Evolutionary conservation across 345 rosid species (phyloP), one percentile per base, ranked within the genome.

Genomic region (Murraya paniculata): DNA sequence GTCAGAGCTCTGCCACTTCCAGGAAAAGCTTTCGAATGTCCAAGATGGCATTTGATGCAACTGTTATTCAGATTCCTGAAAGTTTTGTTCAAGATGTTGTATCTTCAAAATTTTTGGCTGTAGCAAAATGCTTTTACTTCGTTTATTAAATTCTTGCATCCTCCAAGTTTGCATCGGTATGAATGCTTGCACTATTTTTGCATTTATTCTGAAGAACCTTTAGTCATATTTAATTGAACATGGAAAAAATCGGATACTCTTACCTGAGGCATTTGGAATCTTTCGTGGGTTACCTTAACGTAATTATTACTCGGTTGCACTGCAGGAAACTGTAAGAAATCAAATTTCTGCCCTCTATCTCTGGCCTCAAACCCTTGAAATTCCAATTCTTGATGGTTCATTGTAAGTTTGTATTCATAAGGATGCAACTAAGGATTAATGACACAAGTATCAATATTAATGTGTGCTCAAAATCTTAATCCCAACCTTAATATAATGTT

Each of bases 281-380:
- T 64, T 35, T 75, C 48, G 18, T 9, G 25, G 9, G 5, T 62
- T 59, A 39, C 38, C 7, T 28, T 62, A 45, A 68, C 48, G 24
- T 18, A 72, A 24, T 65, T 36, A 45, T 60, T 66, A 70, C 14
- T 64, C 38, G 28, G 70, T 68, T 81, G 75, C 48, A 31, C 45
- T 61, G 64, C 91, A 88, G 89, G 87, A 85, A 72, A 81, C 60
- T 38, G 77, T 90, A 71, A 77, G 78, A 73, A 82, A 76, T 58
- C 87, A 90, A 76, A 76, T 88, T 53, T 81, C 90, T 68, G 73
- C 72, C 79, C 86, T 86, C 24, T 88, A 84, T 74, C 84, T 83
- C 31, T 90, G 93, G 91, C 91, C 89, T 31, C 87, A 81, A 78
- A 77, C 82, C 60, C 83, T 87, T 28, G 87, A 82, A 31, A 79